These are phyloP conservation scores for Chlorella sp. DNA, from an alignment of 139 green algal species.

Conservation along the genomic window DNA sequence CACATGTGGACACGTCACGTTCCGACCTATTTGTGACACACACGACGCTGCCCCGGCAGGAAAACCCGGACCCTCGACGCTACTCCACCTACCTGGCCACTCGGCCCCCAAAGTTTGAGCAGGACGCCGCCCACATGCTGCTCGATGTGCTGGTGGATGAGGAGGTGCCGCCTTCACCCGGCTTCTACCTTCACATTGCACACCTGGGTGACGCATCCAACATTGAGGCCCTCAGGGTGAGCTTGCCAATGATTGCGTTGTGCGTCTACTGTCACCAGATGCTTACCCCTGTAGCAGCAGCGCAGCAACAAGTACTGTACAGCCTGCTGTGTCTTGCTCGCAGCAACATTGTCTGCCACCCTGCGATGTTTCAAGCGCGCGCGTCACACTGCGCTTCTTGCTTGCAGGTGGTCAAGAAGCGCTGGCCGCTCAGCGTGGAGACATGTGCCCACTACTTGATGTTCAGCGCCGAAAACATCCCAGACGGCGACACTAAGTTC, in stretches of 20 bases:
- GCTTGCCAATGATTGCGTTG: conserved; percentile 41
- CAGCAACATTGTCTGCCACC: too few species aligned
- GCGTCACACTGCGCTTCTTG: too few species aligned
- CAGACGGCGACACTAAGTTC: conserved; percentile 62
- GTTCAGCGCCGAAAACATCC: conserved; percentile 72
- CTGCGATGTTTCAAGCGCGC: too few species aligned
- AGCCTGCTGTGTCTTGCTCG: too few species aligned
- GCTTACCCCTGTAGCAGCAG: too few species aligned
- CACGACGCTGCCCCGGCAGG: too few species aligned
- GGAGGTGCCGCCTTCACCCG: conserved; percentile 11
- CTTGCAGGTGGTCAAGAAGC: conserved; percentile 20
- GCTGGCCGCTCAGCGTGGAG: conserved; percentile 76
- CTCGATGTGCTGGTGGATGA: conserved; percentile 46
- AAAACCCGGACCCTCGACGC: too few species aligned
- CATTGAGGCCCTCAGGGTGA: too few species aligned
- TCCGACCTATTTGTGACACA: too few species aligned
- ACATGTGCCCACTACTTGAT: conserved; percentile 90
- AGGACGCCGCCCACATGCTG: conserved; percentile 54
- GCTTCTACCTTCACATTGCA: conserved; percentile 70
- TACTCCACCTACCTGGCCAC: conserved; percentile 72
- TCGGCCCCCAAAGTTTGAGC: conserved; percentile 70
- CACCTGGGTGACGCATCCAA: conserved; percentile 62
- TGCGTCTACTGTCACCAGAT: too few species aligned
- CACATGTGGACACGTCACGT: too few species aligned
- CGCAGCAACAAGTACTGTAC: too few species aligned